Conservation (phyloP, 1,284 basidiomycete species). For the Golubevia sp. region DNA sequence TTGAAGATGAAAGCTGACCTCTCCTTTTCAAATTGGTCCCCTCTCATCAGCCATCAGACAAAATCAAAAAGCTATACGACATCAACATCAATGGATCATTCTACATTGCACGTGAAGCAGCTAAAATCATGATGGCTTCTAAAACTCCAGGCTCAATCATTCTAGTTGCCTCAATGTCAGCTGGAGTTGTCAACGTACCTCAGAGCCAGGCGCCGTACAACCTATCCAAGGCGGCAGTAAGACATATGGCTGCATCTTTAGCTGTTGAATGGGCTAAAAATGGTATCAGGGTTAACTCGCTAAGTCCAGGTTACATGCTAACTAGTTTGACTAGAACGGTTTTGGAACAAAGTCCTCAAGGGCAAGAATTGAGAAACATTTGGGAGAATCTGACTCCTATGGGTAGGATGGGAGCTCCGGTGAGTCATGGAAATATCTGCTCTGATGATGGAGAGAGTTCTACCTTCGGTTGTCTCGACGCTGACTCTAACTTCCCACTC, state of each 20-base stretch:
- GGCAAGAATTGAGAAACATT: slow-evolving; percentile 66
- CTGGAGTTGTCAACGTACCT: slow-evolving; percentile 73
- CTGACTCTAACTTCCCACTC: neutral
- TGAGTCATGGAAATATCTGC: too few species aligned
- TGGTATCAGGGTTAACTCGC: slow-evolving; percentile 76
- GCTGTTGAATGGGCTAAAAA: slow-evolving; percentile 88
- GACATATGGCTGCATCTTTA: slow-evolving; percentile 82
- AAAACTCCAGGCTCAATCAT: slow-evolving; percentile 75
- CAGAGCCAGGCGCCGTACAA: slow-evolving; percentile 94
- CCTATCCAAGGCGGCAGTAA: slow-evolving; percentile 70
- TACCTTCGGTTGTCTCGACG: too few species aligned
- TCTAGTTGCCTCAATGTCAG: slow-evolving; percentile 84
- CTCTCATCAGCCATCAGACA: slow-evolving; percentile 60
- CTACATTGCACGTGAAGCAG: slow-evolving; percentile 90
- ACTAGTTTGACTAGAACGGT: slow-evolving; percentile 79
- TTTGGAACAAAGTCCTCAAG: slow-evolving; percentile 62
- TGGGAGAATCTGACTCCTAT: slow-evolving; percentile 91
- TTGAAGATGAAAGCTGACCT: slow-evolving; percentile 79
- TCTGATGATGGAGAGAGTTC: too few species aligned
- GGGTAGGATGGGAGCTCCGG: slow-evolving; percentile 66
- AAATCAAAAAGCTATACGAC: slow-evolving; percentile 71
- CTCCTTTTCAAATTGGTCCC: too few species aligned
- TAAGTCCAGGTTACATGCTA: slow-evolving; percentile 83
- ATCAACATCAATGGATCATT: slow-evolving; percentile 85
- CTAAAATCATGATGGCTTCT: slow-evolving; percentile 68